Base-by-base conservation (phyloP, 176 grass and related monocot species). In the Rhynchospora tenuis region DNA sequence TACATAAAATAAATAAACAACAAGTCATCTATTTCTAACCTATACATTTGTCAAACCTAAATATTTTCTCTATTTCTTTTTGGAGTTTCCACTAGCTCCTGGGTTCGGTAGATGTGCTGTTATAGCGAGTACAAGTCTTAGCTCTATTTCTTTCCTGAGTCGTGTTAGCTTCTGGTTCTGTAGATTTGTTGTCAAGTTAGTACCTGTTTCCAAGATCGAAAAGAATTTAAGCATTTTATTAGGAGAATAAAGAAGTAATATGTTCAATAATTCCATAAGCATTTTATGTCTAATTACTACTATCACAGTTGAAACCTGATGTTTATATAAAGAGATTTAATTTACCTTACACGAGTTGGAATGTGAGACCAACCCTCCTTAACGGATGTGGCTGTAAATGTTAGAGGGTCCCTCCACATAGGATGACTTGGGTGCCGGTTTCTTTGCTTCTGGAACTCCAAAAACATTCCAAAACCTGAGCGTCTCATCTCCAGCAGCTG, bases 391-490 rank as follows among this genome's bases (percentile, higher is more conserved):
- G 47, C 24, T 87, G 87, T 87, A 87, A 54, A 59, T 86, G 79
- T 72, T 77, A 42, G 88, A 89, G 55, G 88, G 85, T 20, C 87
- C 87, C 24, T 68, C 75, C 22, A 16, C 45, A 52, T 26, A 74
- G 23, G 71, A 14, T 27, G 66, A 44, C 80, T 81, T 84, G 3
- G 45, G 29, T 45, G 87, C 65, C 28, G 86, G 56, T 62, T 87
- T 89, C 17, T n/a, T 51, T 69, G 45, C 81, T 87, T 89, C 58
- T 77, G 84, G 56, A 83, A 75, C 17, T 87, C 84, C 90, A 80
- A 89, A 92, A 2, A 89, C 84, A 72, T 92, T 87, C 87, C 87
- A 92, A 27, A 92, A 85, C 81, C 87, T 82, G 44, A 92, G 76
- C 3, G 87, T 87, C 85, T 92, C 90, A 86, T 89, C 90, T 69